Evolutionary conservation across 2,329 filamentous ascomycete genomes (phyloP).

Genomic region (Fusarium citri): DNA sequence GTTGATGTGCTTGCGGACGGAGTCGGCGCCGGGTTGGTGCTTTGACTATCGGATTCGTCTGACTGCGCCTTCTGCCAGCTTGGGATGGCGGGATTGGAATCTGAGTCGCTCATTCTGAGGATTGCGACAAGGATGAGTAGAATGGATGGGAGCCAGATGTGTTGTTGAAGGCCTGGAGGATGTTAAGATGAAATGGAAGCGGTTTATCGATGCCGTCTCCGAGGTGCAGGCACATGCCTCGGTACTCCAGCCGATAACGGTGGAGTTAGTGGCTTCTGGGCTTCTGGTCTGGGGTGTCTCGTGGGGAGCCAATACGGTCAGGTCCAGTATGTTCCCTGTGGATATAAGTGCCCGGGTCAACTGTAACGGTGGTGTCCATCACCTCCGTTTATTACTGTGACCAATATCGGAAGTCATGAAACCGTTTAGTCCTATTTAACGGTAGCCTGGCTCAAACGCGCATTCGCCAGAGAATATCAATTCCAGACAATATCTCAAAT

Average conservation of each 20-base stretch:
- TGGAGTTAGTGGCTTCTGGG: conserved; percentile 10
- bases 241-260: conserved; percentile 42
- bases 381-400: conserved; percentile 25
- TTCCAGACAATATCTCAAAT: conserved; percentile 30
- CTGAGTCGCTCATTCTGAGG: conserved; percentile 51
- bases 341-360: neutral
- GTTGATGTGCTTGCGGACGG: conserved; percentile 29
- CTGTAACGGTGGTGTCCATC: neutral
- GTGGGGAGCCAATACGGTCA: conserved; percentile 5
- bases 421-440: conserved; percentile 19
- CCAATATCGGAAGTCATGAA: conserved; percentile 1
- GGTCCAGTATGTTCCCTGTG: neutral
- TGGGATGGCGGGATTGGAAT: conserved; percentile 49
- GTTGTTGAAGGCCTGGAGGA: neutral
- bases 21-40: conserved; percentile 33
- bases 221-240: conserved; percentile 45
- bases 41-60: conserved; percentile 31
- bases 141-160: neutral
- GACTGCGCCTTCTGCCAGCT: conserved; percentile 48
- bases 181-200: conserved; percentile 3
- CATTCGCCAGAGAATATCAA: conserved; percentile 35
- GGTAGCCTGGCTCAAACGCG: conserved; percentile 31
- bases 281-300: conserved; percentile 22
- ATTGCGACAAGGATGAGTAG: neutral
- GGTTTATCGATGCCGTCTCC: conserved; percentile 20